Evolutionary conservation across 2,329 filamentous ascomycete genomes (phyloP), one percentile per base, ranked within the genome.

Genomic region (Ophiostoma quercus): DNA sequence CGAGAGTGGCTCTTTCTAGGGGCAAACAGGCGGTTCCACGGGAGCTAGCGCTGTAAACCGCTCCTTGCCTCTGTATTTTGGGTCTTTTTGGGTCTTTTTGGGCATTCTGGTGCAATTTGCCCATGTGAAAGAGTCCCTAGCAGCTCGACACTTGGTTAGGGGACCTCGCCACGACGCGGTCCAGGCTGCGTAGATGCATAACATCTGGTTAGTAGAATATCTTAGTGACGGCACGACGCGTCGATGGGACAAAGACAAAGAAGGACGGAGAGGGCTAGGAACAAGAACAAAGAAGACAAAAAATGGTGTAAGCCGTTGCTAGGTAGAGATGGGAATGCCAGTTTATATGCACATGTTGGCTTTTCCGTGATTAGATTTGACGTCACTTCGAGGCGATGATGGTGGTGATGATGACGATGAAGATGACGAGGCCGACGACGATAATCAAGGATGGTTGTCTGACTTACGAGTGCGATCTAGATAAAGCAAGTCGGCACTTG

Each of bases 11-110:
- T 6, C 54, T 16, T 25, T 32, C 22, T 66, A 66, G 65, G 37
- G 65, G 37, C 65, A 41, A 47, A 3, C n/a, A 25, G 65, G 39
- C 39, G 65, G 65, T 41, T 47, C 22, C 19, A 29, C 65, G 65
- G 65, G 22, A 66, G 39, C 65, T 66, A 66, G 39, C 65, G 39
- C 65, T 66, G 39, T 66, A 66, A 66, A 39, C 37, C 37, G 34
- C 63, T 22, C 25, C 19, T 43, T 66, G 63, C 63, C 37, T 37
- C 65, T 67, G 25, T 67, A 67, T 66, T 22, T 67, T n/a, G 65
- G 14, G 43, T 41, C 39, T 7, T 7, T 7, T 37, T 37, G 11
- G 37, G 37, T 9, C 8, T 11, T 2, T 66, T 41, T 9, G 19
- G 34, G 63, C 19, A 41, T 8, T 22, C n/a, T 19, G 16, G 7